Conservation (phyloP, 1,139 yeast genomes). For the Protomyces gravidus region DNA sequence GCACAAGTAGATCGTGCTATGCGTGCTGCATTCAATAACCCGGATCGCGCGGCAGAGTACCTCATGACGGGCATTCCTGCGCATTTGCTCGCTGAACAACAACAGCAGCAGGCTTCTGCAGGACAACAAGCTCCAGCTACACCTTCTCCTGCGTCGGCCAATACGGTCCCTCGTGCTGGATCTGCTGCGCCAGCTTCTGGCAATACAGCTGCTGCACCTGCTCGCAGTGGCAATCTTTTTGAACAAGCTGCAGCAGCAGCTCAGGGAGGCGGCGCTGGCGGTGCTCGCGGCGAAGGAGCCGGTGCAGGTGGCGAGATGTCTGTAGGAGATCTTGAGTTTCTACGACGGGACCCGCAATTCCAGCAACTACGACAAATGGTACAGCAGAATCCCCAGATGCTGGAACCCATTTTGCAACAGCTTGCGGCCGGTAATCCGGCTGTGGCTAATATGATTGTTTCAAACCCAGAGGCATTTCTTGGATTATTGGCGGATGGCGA, state of each 20-base stretch:
- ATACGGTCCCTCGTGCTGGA: not conserved
- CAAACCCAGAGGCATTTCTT: conserved; percentile 81
- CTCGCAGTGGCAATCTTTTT: conserved; percentile 50
- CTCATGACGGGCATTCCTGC: conserved; percentile 81
- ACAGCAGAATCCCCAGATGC: conserved; percentile 81
- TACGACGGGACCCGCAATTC: conserved; percentile 47
- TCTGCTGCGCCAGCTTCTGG: conserved; percentile 29
- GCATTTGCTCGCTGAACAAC: conserved; percentile 43
- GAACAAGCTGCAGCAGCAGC: conserved; percentile 70
- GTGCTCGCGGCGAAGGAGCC: conserved; percentile 39
- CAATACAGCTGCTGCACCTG: conserved; percentile 39
- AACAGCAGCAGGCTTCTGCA: conserved; percentile 37
- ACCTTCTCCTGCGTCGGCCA: conserved; percentile 10
- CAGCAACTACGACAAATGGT: conserved; percentile 70
- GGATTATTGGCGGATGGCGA: conserved; percentile 48
- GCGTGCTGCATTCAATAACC: conserved; percentile 94
- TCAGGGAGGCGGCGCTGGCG: conserved; percentile 36
- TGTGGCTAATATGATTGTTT: conserved; percentile 62
- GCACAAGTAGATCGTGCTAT: conserved; percentile 83
- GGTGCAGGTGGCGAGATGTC: conserved; percentile 39
- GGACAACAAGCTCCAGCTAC: conserved; percentile 35
- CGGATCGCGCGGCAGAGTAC: conserved; percentile 97
- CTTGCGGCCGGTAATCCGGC: conserved; percentile 81
- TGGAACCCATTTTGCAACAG: conserved; percentile 79
- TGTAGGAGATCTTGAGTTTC: conserved; percentile 40